Conservation (phyloP, 176 grass and related monocot species). For the Musa troglodytarum region DNA sequence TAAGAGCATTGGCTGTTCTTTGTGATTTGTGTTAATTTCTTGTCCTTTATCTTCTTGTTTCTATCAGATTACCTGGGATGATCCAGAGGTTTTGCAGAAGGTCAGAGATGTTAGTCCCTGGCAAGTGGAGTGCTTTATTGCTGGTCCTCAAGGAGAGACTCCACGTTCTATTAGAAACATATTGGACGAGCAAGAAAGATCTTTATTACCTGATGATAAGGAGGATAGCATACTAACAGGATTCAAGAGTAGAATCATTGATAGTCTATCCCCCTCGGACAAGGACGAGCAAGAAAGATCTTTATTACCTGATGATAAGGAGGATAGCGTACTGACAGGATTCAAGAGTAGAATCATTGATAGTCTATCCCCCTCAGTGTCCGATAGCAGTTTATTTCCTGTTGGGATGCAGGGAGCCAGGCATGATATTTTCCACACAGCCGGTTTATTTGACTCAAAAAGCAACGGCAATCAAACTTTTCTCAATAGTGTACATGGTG, state of each 20-base stretch:
- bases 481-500: not conserved
- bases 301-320: not conserved
- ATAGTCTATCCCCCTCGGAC: not conserved
- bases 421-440: slow-evolving; percentile 3
- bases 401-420: slow-evolving; percentile 31
- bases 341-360: not conserved
- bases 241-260: not conserved
- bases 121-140: slow-evolving; percentile 13
- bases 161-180: not conserved
- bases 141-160: not conserved
- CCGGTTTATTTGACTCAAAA: not conserved
- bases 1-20: not conserved
- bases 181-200: not conserved
- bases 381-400: slow-evolving; percentile 7
- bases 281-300: not conserved
- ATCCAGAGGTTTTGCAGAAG: slow-evolving; percentile 10
- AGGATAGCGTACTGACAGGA: not conserved
- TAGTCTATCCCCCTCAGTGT: not conserved
- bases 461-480: not conserved
- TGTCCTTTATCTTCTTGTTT: not conserved
- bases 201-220: not conserved
- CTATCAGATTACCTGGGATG: slow-evolving; percentile 17
- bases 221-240: not conserved
- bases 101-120: slow-evolving; percentile 18
- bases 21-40: not conserved